A percentile compares a stretch with the other conserved stretches of the same genome.
These are phyloP conservation scores for Exophiala calicioides DNA, from an alignment of 2,329 filamentous ascomycete genomes.

Conservation along the genomic window DNA sequence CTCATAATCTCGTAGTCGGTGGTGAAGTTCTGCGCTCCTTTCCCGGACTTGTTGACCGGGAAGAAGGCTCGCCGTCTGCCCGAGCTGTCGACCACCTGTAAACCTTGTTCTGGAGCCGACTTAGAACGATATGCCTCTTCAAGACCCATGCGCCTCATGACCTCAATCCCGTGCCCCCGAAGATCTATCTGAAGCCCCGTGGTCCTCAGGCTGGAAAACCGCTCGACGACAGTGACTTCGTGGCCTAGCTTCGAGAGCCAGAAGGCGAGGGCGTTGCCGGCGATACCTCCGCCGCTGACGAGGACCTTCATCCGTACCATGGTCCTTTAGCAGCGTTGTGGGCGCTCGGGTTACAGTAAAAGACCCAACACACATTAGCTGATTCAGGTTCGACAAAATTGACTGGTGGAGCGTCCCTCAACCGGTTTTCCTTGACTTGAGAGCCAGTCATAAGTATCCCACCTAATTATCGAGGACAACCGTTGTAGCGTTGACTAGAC, in stretches of 20 bases:
- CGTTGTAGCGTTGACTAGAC: no score
- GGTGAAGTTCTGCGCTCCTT: constrained; percentile 43
- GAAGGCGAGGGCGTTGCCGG: constrained; percentile 50
- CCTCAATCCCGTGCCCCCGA: constrained; percentile 53
- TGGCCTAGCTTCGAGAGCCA: constrained; percentile 49
- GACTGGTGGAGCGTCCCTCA: no score
- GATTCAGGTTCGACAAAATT: no score
- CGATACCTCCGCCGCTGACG: constrained; percentile 47
- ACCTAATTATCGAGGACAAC: no score
- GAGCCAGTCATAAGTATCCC: no score
- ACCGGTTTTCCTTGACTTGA: no score
- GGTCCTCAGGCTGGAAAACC: constrained; percentile 44
- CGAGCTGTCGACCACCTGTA: constrained; percentile 47
- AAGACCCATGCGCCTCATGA: constrained; percentile 57
- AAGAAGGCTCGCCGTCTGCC: constrained; percentile 46
- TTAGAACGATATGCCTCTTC: constrained; percentile 43
- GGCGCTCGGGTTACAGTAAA: no score
- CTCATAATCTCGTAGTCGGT: constrained; percentile 58
- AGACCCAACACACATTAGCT: no score
- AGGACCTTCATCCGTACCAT: constrained; percentile 47
- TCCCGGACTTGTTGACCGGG: constrained; percentile 40
- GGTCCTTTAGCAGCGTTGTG: no score
- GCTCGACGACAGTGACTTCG: constrained; percentile 46
- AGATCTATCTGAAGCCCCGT: constrained; percentile 58
- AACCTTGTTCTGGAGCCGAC: constrained; percentile 50